Percentiles rank a stretch among this genome's conserved stretches.
Evolutionary conservation across 2,329 filamentous ascomycete species (phyloP).

Genomic region (Fusarium ramigenum): DNA sequence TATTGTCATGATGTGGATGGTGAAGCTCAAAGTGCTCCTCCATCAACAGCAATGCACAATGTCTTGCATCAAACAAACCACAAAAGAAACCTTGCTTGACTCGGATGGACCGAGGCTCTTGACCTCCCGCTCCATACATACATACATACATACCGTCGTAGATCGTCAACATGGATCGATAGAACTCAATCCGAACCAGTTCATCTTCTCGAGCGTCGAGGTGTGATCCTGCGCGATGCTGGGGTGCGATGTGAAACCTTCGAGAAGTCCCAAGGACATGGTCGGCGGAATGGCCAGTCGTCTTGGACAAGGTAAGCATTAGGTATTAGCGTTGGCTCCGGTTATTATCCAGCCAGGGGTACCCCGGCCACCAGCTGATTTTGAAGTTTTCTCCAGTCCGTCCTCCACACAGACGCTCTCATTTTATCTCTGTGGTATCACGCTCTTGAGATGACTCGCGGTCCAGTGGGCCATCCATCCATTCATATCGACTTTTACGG

Average conservation of each 20-base stretch:
- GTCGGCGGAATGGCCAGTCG: conserved; percentile 43
- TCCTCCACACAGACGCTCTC: conserved; percentile 27
- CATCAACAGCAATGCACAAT: not conserved
- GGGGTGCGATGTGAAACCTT: conserved; percentile 42
- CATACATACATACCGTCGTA: not conserved
- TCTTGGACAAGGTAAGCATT: conserved; percentile 29
- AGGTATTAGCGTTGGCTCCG: conserved; percentile 29
- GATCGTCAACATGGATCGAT: conserved; percentile 42
- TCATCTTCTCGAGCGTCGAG: conserved; percentile 38
- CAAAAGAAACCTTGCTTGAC: conserved; percentile 10
- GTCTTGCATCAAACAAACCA: not conserved
- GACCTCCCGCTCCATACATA: conserved; percentile 14
- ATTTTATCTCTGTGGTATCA: conserved; percentile 29
- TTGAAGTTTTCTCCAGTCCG: conserved; percentile 30
- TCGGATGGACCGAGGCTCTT: conserved; percentile 25
- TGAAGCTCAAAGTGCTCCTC: conserved; percentile 1
- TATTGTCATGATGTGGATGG: not conserved
- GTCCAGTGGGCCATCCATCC: conserved; percentile 33
- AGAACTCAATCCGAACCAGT: conserved; percentile 32
- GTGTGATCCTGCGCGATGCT: conserved; percentile 43
- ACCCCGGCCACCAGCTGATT: conserved; percentile 40
- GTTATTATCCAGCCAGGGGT: conserved; percentile 9
- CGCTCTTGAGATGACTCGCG: conserved; percentile 37
- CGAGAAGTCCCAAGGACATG: conserved; percentile 46
- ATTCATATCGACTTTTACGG: conserved; percentile 3